Evolutionary conservation across 345 rosid genomes (phyloP).

Genomic region (Odontarrhena argentea): DNA sequence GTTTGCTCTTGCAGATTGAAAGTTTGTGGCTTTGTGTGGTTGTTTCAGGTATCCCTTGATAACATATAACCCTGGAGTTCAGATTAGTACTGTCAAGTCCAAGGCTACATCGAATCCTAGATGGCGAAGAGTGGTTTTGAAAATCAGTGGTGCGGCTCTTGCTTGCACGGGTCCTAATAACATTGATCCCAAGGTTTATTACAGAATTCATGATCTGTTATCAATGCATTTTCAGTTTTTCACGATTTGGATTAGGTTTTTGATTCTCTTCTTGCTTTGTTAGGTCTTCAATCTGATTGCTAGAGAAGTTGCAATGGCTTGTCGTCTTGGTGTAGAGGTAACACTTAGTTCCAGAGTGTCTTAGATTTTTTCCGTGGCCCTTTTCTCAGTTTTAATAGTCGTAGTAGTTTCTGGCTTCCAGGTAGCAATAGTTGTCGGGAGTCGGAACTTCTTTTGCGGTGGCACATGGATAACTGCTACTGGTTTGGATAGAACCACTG

Average conservation of each 20-base stretch:
- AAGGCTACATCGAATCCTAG: conserved; percentile 58
- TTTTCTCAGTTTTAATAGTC: conserved; percentile 10
- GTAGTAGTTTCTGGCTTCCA: conserved; percentile 35
- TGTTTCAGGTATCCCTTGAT: conserved; percentile 50
- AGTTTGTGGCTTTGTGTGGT: conserved; percentile 14
- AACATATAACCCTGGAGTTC: conserved; percentile 52
- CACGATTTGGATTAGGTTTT: conserved; percentile 11
- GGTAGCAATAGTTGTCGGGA: conserved; percentile 93
- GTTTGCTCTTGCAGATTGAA: conserved; percentile 10
- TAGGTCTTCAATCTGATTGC: conserved; percentile 82
- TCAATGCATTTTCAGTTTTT: neutral
- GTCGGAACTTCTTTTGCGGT: conserved; percentile 82
- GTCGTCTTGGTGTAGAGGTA: conserved; percentile 85
- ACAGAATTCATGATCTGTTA: conserved; percentile 3
- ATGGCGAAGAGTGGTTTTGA: conserved; percentile 90
- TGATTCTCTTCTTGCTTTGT: conserved; percentile 23
- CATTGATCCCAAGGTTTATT: conserved; percentile 78
- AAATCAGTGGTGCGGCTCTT: conserved; percentile 87
- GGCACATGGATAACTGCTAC: conserved; percentile 79
- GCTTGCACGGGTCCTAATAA: conserved; percentile 69
- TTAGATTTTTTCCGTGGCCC: neutral
- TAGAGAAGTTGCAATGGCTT: conserved; percentile 72
- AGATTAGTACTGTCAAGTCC: conserved; percentile 50
- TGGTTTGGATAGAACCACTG: conserved; percentile 77
- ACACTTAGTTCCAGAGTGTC: conserved; percentile 9